These are phyloP conservation scores for Botrytis cinerea DNA, from an alignment of 2,329 filamentous ascomycete genomes.

Conservation along the genomic window DNA sequence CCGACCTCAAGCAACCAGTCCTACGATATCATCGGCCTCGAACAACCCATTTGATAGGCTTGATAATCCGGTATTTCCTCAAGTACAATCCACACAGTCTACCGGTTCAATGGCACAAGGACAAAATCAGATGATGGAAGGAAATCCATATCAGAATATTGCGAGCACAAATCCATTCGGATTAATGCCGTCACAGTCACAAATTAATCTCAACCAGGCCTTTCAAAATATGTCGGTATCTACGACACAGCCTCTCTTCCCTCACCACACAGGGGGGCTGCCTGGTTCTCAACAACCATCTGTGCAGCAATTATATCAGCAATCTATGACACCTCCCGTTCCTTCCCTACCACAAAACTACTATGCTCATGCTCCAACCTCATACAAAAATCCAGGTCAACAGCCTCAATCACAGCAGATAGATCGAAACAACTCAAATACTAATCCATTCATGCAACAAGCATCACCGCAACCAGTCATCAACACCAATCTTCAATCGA, in stretches of 20 bases:
- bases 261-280: constrained; percentile 71
- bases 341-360: constrained; percentile 40
- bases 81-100: constrained; percentile 66
- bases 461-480: constrained; percentile 24
- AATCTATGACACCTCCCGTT: constrained; percentile 41
- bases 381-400: constrained; percentile 37
- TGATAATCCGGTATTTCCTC: constrained; percentile 47
- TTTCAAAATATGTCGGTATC: constrained; percentile 76
- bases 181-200: constrained; percentile 45
- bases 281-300: constrained; percentile 46
- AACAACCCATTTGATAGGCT: constrained; percentile 66
- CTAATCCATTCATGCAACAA: constrained; percentile 41
- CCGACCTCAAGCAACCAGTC: constrained; percentile 29
- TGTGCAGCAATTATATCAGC: constrained; percentile 43
- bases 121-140: constrained; percentile 42
- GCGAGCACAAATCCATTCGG: constrained; percentile 69
- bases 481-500: constrained; percentile 43
- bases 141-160: constrained; percentile 38
- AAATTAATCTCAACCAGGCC: constrained; percentile 55
- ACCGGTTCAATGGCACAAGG: constrained; percentile 62
- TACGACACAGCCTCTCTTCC: constrained; percentile 62
- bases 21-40: constrained; percentile 46
- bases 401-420: constrained; percentile 34
- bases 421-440: constrained; percentile 26
- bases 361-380: constrained; percentile 35